Conservation (phyloP, 352 stramenopile species). For the Phytophthora sp. region DNA sequence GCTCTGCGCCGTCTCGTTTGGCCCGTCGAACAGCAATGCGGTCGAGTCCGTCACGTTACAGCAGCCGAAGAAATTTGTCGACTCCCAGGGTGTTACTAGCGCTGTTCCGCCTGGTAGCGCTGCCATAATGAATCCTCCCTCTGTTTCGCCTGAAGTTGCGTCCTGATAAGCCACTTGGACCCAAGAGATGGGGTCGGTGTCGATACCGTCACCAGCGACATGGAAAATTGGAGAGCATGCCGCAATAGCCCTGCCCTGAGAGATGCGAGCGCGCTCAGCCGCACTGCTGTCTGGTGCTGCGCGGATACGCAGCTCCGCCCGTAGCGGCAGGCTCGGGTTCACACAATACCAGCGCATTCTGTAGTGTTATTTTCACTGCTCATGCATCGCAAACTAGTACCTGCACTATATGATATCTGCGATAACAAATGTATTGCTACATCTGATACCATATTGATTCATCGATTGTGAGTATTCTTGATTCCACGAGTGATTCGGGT, state of each 20-base stretch:
- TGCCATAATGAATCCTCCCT: conserved; percentile 64
- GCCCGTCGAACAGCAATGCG: conserved; percentile 49
- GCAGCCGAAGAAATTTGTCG: conserved; percentile 50
- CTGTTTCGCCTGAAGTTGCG: conserved; percentile 28
- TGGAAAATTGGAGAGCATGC: conserved; percentile 46
- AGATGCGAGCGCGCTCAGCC: conserved; percentile 45
- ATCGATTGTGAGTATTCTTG: no score
- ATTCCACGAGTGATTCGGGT: no score
- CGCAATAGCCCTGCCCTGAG: conserved; percentile 57
- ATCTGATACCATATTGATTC: no score
- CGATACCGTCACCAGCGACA: conserved; percentile 19
- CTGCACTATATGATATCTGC: no score
- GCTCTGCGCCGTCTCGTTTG: conserved; percentile 29
- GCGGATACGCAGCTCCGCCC: conserved; percentile 73
- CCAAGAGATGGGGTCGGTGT: conserved; percentile 43
- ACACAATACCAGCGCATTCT: conserved; percentile 86
- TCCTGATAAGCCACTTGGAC: conserved; percentile 59
- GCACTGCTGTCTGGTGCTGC: conserved; percentile 54
- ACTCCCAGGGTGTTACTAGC: conserved; percentile 62
- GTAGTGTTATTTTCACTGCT: no score
- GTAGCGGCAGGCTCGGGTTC: conserved; percentile 54
- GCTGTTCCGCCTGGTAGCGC: conserved; percentile 46
- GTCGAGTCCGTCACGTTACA: conserved; percentile 43
- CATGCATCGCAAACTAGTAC: no score
- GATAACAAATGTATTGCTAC: no score